phyloP scores from a whole-genome alignment of 2,329 filamentous ascomycete genomes.

The Verticillium nonalfalfae region DNA sequence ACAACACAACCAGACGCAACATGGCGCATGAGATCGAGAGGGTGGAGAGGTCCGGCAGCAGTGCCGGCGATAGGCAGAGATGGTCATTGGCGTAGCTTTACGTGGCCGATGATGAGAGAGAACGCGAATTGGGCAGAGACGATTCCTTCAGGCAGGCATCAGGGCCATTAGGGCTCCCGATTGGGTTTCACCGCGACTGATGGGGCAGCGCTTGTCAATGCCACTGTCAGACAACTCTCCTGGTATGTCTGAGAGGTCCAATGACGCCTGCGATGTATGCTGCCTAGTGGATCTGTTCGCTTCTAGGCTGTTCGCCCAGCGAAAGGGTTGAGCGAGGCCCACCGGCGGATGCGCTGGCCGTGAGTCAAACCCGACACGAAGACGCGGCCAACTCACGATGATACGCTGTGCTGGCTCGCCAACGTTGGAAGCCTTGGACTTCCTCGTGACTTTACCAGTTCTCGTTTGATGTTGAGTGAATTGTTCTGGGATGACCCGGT shows the following conservation, averaged over 20 bases:
- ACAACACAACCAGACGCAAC: background rate
- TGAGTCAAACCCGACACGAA: background rate
- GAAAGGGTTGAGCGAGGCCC: background rate
- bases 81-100: background rate
- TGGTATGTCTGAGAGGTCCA: background rate
- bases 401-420: background rate
- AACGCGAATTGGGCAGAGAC: slow-evolving; percentile 2
- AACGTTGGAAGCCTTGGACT: background rate
- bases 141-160: slow-evolving; percentile 1
- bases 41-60: background rate
- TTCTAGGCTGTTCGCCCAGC: background rate
- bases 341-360: background rate
- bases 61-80: background rate
- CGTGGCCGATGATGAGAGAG: background rate
- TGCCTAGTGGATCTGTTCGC: background rate
- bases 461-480: background rate
- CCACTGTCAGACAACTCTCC: background rate
- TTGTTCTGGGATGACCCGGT: background rate
- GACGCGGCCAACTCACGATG: background rate
- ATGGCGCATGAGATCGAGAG: background rate
- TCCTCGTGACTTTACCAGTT: background rate
- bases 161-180: background rate
- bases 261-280: background rate
- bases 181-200: background rate
- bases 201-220: background rate